phyloP scores from a whole-genome alignment of 345 rosid genomes.

The Citrus glauca region DNA sequence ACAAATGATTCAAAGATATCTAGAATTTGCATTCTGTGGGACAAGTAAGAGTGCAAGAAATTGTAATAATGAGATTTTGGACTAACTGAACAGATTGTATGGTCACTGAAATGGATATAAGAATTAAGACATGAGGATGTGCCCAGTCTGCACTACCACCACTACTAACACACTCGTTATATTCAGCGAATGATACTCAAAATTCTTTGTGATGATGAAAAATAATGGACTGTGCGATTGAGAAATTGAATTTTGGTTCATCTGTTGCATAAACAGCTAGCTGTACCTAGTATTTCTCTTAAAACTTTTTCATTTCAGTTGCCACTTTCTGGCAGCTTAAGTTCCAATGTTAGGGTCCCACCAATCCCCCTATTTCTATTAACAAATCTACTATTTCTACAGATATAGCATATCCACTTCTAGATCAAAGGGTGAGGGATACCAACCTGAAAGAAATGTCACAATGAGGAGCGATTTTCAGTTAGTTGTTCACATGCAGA shows the following conservation, averaged over 20 bases:
- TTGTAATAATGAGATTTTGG: neutral
- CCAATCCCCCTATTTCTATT: neutral
- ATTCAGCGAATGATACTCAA: neutral
- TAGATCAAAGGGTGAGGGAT: neutral
- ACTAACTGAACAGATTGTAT: neutral
- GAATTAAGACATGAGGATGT: neutral
- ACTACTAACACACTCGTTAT: neutral
- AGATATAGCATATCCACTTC: neutral
- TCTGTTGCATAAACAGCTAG: neutral
- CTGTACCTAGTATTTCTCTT: neutral
- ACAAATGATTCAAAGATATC: neutral
- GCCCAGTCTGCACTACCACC: neutral
- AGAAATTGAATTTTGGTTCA: neutral
- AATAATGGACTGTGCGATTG: neutral
- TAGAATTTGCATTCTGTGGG: neutral
- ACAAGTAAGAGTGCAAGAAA: neutral
- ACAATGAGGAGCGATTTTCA: neutral
- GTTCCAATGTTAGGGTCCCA: neutral
- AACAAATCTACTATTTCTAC: neutral
- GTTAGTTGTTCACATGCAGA: neutral
- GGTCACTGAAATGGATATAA: neutral
- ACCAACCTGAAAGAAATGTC: neutral
- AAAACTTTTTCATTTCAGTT: neutral
- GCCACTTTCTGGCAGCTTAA: neutral
- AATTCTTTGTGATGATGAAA: neutral